phyloP scores from a whole-genome alignment of 139 green algal genomes.

The Chlamydomonas schloesseri region DNA sequence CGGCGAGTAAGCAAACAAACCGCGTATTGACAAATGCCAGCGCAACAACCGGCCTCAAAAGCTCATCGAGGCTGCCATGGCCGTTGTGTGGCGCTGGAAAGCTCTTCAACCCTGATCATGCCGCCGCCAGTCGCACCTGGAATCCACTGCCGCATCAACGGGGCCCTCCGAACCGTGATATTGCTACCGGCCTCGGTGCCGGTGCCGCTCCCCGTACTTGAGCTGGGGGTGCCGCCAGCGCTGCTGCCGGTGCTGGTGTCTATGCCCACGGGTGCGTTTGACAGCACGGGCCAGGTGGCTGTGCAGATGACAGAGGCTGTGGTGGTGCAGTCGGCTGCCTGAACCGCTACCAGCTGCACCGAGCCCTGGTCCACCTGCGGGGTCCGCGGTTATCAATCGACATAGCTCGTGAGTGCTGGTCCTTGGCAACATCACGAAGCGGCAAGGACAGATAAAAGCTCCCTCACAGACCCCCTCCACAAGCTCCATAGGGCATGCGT shows the following conservation, averaged over 20 bases:
- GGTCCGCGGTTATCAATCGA: no score
- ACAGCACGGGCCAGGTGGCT: not conserved
- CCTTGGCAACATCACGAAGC: no score
- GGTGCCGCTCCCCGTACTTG: not conserved
- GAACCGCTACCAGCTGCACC: constrained; percentile 30
- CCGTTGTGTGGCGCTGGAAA: no score
- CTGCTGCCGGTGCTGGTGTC: not conserved
- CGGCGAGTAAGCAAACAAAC: not conserved
- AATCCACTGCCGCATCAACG: not conserved
- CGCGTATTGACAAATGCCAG: no score
- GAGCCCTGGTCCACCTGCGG: not conserved
- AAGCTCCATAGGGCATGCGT: no score
- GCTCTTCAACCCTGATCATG: no score
- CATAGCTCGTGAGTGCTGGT: no score
- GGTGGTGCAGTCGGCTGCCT: constrained; percentile 11
- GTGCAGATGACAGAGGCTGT: constrained; percentile 25
- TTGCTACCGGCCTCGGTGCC: not conserved
- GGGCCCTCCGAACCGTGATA: not conserved
- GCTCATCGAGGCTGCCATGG: no score
- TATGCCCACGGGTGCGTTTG: no score
- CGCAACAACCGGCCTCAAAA: no score
- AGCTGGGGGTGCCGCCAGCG: not conserved
- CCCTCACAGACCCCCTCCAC: no score
- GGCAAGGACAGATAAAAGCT: no score
- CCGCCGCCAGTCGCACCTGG: not conserved